Base-by-base conservation (phyloP, 768 basidiomycete species). In the Rhodotorula diobovata region DNA sequence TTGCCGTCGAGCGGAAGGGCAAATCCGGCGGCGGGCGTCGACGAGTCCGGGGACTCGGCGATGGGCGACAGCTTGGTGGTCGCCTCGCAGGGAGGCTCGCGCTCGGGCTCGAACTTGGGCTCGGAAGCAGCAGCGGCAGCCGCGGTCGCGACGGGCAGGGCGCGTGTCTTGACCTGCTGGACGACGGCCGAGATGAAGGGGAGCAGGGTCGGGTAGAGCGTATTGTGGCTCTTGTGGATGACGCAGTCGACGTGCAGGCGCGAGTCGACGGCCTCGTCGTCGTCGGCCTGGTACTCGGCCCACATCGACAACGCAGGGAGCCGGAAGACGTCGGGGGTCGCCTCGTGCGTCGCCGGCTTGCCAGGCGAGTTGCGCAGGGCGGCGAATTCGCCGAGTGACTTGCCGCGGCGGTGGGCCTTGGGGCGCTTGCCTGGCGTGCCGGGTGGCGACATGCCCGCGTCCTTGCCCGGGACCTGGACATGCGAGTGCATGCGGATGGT, bases 191-290 rank as follows among this genome's bases (percentile, higher is more conserved):
- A 86, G 48, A 96, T 80, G 82, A 97, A 97, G 8, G 90, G 90
- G 16, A 98, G 82, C 18, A 97, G 81, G 10, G 86, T 87, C 0
- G 95, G 94, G 56, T 87, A 82, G 35, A 98, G 82, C 4, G 85
- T 87, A 78, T 98, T 98, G 70, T 87, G 85, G 78, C 93, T 96
- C 0, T 90, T 88, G 77, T 93, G 90, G 32, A 98, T 85, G n/a
- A 90, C 89, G 76, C 86, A 85, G 79, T 91, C 93, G 83, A 96
- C 89, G 71, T 90, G 83, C 39, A 95, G 82, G 85, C 83, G 2
- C 89, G 87, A 0, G 15, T 34, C 16, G 11, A 55, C 68, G 67
- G 32, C 18, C 16, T 51, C 67, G 20, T 23, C 46, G 35, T 64
- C 67, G 23, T 41, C 66, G 28, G 61, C 85, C 39, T 87, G 86